Base-by-base conservation (phyloP, 768 basidiomycete genomes). In the Paxillus involutus region DNA sequence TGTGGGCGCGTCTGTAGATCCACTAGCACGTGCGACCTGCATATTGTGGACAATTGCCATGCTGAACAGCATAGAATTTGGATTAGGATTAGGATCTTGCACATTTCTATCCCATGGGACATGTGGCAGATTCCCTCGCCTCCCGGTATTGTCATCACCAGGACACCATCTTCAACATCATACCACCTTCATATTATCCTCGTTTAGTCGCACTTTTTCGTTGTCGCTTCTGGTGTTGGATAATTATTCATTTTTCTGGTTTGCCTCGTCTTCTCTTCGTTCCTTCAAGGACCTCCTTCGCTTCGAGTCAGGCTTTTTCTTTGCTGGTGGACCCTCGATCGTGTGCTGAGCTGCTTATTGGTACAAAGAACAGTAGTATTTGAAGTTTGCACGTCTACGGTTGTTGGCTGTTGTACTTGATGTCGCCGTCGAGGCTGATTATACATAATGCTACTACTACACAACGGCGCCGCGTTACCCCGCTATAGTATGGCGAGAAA, bases 111-210 rank as follows among this genome's bases (percentile, higher is more conserved):
- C 24, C n/a, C 16, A 16, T 32, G 40, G 32, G 35, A 35, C 44
- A 42, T 40, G 48, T 47, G 24, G 5, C 47, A 39, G 14, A 44
- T 44, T 42, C 51, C 24, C 52, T 51, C 51, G 52, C 10, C 37
- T 51, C 49, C 5, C 6, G 53, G 11, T 52, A 32, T 29, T 30
- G 49, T 29, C 39, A 19, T 45, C 10, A 39, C 29, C n/a, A n/a
- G n/a, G n/a, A n/a, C n/a, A n/a, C n/a, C 26, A 10, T 33, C 19
- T 7, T 13, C 32, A 9, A 13, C 37, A 47, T 6, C 33, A 35
- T 26, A 32, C n/a, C 44, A 8, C 32, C 24, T 48, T 54, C 57
- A 36, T 47, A 37, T 30, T 37, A 36, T 13, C 47, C 26, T 44
- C 52, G 30, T 51, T 40, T 41, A 19, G 40, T 29, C 8, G 11